Percentiles rank a stretch among this genome's conserved stretches.
These are phyloP conservation scores for Rhodotorula graminis DNA, from an alignment of 768 basidiomycete genomes.

Conservation along the genomic window DNA sequence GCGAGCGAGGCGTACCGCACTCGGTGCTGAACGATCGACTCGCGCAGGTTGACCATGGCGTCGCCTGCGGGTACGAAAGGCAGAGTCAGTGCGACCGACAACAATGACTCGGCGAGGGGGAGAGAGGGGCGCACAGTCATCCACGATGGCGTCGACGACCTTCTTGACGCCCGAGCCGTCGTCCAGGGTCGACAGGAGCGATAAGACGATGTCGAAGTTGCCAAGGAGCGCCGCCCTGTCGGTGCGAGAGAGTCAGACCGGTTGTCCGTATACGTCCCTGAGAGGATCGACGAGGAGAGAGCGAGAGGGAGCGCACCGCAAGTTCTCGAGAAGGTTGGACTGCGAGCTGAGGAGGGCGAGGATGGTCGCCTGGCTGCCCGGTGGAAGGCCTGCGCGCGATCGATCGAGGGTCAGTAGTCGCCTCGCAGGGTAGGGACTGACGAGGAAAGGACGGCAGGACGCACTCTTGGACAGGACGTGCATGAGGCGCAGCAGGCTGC, in stretches of 20 bases:
- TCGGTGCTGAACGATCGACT: constrained; percentile 76
- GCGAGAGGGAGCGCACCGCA: constrained; percentile 10
- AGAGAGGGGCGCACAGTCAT: constrained; percentile 55
- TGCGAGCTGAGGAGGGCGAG: constrained; percentile 70
- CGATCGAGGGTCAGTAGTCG: no score
- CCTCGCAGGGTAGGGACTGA: no score
- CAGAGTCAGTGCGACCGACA: no score
- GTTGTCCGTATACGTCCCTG: no score
- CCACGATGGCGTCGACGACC: constrained; percentile 84
- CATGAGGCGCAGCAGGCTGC: constrained; percentile 47
- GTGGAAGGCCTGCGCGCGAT: constrained; percentile 9
- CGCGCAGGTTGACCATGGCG: constrained; percentile 84
- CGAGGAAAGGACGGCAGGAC: constrained; percentile 21
- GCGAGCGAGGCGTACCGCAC: constrained; percentile 74
- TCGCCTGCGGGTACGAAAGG: constrained; percentile 61
- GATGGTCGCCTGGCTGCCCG: constrained; percentile 49
- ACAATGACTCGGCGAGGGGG: no score
- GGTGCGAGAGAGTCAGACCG: neutral
- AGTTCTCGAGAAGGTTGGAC: constrained; percentile 71
- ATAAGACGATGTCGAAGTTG: constrained; percentile 80
- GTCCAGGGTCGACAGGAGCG: constrained; percentile 87
- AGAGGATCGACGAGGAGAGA: neutral
- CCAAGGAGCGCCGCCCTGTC: constrained; percentile 82
- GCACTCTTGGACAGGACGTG: constrained; percentile 50
- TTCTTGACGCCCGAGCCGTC: constrained; percentile 77